A percentile compares a stretch with the other conserved stretches of the same genome.
phyloP scores from a whole-genome alignment of 2,329 filamentous ascomycete genomes.

The Botrytis pseudocinerea region DNA sequence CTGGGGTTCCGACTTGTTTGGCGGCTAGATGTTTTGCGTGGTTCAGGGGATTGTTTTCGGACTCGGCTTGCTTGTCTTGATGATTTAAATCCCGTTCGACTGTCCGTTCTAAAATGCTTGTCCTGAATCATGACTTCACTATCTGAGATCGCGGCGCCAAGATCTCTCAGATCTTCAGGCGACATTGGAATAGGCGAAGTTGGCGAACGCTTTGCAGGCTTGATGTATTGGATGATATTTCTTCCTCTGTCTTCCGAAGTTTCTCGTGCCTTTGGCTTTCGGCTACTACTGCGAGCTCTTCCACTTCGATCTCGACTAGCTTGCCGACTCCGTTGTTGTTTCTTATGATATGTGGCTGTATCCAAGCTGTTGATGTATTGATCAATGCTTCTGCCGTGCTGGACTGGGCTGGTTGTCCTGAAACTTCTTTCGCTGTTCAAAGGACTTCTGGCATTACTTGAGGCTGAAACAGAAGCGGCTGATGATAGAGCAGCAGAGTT shows the following conservation, averaged over 20 bases:
- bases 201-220: conserved; percentile 79
- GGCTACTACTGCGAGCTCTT: conserved; percentile 50
- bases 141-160: conserved; percentile 46
- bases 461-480: conserved; percentile 56
- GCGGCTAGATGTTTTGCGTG: conserved; percentile 39
- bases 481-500: conserved; percentile 47
- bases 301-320: conserved; percentile 47
- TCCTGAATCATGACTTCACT: conserved; percentile 36
- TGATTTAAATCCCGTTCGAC: conserved; percentile 40
- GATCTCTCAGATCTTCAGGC: conserved; percentile 74
- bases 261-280: conserved; percentile 56
- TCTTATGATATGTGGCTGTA: conserved; percentile 65
- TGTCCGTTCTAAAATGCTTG: conserved; percentile 32
- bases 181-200: conserved; percentile 95
- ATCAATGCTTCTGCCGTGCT: conserved; percentile 68
- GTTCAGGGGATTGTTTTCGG: conserved; percentile 38
- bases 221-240: conserved; percentile 58
- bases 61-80: conserved; percentile 42
- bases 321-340: conserved; percentile 50
- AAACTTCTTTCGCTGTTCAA: conserved; percentile 49
- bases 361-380: conserved; percentile 87
- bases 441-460: conserved; percentile 48
- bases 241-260: conserved; percentile 71
- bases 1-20: conserved; percentile 45
- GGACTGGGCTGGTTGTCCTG: conserved; percentile 53